These are phyloP conservation scores for Volvariella volvacea DNA, from an alignment of 1,284 basidiomycete genomes.

Conservation along the genomic window DNA sequence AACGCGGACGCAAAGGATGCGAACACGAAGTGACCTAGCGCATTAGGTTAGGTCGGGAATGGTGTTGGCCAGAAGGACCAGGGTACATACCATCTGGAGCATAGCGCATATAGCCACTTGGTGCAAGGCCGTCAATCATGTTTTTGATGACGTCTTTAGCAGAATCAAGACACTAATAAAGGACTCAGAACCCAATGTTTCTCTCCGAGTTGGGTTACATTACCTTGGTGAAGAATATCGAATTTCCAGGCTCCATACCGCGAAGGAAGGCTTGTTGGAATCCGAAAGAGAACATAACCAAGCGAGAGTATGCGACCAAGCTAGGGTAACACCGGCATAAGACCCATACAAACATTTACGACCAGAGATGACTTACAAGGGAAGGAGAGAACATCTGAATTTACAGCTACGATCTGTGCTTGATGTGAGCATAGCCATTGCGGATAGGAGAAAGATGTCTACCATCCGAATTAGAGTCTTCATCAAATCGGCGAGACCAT, in stretches of 20 bases:
- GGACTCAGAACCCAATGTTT: not conserved
- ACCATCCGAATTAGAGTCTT: constrained; percentile 52
- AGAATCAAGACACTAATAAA: constrained; percentile 56
- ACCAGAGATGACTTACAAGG: constrained; percentile 49
- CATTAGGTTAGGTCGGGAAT: constrained; percentile 1
- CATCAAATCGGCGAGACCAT: constrained; percentile 51
- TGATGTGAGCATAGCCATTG: not conserved
- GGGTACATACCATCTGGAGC: constrained; percentile 63
- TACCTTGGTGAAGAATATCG: constrained; percentile 65
- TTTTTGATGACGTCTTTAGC: constrained; percentile 62
- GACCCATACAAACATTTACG: not conserved
- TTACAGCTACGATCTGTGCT: constrained; percentile 46
- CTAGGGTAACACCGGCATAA: constrained; percentile 29
- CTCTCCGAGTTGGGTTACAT: constrained; percentile 4
- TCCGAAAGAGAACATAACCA: constrained; percentile 82
- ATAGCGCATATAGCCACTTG: constrained; percentile 74
- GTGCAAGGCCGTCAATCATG: constrained; percentile 60
- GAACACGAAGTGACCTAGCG: constrained; percentile 72
- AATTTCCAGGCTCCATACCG: constrained; percentile 55
- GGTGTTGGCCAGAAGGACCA: not conserved
- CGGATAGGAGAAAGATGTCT: constrained; percentile 7
- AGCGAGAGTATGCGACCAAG: constrained; percentile 69
- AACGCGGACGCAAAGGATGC: constrained; percentile 82
- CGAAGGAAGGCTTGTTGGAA: constrained; percentile 76
- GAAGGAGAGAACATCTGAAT: constrained; percentile 65